Evolutionary conservation across 2,329 filamentous ascomycete genomes (phyloP), one percentile per base, ranked within the genome.

Genomic region (Hymenoscyphus scutula): DNA sequence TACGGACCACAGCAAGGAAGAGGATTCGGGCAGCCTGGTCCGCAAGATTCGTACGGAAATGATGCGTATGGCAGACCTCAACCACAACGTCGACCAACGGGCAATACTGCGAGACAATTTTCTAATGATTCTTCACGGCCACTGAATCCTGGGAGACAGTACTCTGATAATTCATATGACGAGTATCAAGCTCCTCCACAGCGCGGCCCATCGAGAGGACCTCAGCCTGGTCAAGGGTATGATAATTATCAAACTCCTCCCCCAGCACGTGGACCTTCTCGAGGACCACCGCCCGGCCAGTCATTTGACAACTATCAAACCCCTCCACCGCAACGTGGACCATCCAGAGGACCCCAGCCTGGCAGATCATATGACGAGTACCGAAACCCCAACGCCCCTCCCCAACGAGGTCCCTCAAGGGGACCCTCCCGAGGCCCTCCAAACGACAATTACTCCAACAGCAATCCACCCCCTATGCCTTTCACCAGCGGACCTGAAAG

Each of bases 121-220:
- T 70, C 70, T 5, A 59, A 58, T n/a, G 69, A 68, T 23, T 68
- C 70, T 7, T 55, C 64, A 13, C 60, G 67, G 7, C 63, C 70
- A 19, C 37, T 68, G 19, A 68, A 64, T 51, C 61, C 67, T 38
- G 66, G 62, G 37, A 62, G 69, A 48, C 68, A 70, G 61, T 70
- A 70, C 55, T 63, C 67, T 1, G 66, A 68, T 58, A 62, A 59
- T 11, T 62, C 65, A 23, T 63, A 66, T n/a, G 63, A 67, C 34
- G 63, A 65, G 4, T 67, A 58, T 41, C 59, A 62, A 62, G 48
- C 41, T 23, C 54, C 62, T 17, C 57, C 23, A 32, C 62, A 17
- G 51, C 27, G 55, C 7, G 56, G 56, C 15, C 56, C 56, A 37
- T 59, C 58, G 8, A 23, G 58, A 53, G 58, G 59, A 19, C 58